Percentiles rank a stretch among this genome's conserved stretches.
phyloP scores from a whole-genome alignment of 2,329 filamentous ascomycete species.

The Phaeosphaeria sp. region DNA sequence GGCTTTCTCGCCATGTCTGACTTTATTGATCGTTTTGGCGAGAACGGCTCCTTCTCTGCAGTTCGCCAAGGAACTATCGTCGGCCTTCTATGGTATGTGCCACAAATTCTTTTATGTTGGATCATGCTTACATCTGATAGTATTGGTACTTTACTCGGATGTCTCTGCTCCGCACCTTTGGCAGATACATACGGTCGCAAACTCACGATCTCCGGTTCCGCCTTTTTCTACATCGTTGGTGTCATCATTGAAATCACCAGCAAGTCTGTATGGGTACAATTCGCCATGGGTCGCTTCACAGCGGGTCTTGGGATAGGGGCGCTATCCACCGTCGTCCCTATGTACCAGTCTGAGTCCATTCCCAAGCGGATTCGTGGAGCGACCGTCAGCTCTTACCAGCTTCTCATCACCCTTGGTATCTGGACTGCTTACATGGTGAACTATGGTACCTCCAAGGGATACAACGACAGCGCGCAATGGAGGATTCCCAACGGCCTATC shows the following conservation, averaged over 20 bases:
- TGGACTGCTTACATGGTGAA: slow-evolving; percentile 62
- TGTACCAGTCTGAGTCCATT: slow-evolving; percentile 73
- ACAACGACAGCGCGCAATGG: slow-evolving; percentile 63
- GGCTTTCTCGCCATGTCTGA: slow-evolving; percentile 46
- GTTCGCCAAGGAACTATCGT: slow-evolving; percentile 46
- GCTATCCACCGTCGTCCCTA: slow-evolving; percentile 62
- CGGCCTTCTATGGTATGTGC: slow-evolving; percentile 42
- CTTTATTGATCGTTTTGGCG: slow-evolving; percentile 41
- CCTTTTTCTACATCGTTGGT: slow-evolving; percentile 69
- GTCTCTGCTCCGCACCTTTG: slow-evolving; percentile 64
- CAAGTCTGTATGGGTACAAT: slow-evolving; percentile 65
- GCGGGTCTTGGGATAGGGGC: slow-evolving; percentile 71
- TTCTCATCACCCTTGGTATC: slow-evolving; percentile 74
- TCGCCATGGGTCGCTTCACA: slow-evolving; percentile 67
- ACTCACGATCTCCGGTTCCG: slow-evolving; percentile 66
- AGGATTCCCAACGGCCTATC: slow-evolving; percentile 68
- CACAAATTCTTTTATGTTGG: not conserved
- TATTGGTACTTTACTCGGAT: slow-evolving; percentile 75
- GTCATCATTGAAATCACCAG: slow-evolving; percentile 72
- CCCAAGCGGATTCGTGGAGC: slow-evolving; percentile 70
- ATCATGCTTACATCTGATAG: slow-evolving; percentile 8
- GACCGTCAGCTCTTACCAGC: slow-evolving; percentile 69
- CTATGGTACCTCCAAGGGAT: slow-evolving; percentile 63
- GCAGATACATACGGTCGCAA: slow-evolving; percentile 68
- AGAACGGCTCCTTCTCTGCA: slow-evolving; percentile 41